Conservation (phyloP, 2,329 filamentous ascomycete species). For the Salinomyces thailandicus region DNA sequence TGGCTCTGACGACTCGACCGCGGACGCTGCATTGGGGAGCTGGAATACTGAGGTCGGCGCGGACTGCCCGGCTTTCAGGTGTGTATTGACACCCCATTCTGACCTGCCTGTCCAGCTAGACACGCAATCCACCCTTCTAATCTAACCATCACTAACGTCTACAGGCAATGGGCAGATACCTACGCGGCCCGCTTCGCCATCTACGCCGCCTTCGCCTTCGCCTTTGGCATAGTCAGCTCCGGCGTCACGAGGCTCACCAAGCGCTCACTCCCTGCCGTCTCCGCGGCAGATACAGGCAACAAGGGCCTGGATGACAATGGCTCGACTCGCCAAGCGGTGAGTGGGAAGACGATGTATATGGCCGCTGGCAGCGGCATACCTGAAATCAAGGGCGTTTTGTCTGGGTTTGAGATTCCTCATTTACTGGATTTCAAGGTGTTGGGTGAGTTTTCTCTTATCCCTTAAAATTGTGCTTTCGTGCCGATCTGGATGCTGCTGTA, state of each 20-base stretch:
- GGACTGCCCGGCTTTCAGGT: conserved; percentile 33
- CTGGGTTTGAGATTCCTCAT: conserved; percentile 50
- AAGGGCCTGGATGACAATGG: conserved; percentile 16
- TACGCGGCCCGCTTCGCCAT: conserved; percentile 37
- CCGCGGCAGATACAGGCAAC: conserved; percentile 25
- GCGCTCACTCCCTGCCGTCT: conserved; percentile 37
- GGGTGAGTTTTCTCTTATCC: neutral
- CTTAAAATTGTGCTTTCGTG: too few species aligned
- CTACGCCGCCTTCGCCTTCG: conserved; percentile 40
- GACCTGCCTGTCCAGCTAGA: too few species aligned
- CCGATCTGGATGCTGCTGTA: too few species aligned
- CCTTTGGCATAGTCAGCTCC: conserved; percentile 41
- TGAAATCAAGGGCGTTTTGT: conserved; percentile 52
- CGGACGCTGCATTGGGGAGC: too few species aligned
- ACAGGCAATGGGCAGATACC: conserved; percentile 33
- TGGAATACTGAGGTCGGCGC: conserved; percentile 21
- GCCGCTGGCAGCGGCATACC: conserved; percentile 49
- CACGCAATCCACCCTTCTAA: too few species aligned
- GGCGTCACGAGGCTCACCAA: conserved; percentile 42
- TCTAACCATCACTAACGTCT: too few species aligned
- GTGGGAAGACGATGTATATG: conserved; percentile 48
- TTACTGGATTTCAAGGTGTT: conserved; percentile 48
- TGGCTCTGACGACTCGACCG: too few species aligned
- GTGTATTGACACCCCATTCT: too few species aligned
- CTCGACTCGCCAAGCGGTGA: conserved; percentile 11